Evolutionary conservation across 148 eudicot species (phyloP).

Genomic region (Camellia lanceoleosa): DNA sequence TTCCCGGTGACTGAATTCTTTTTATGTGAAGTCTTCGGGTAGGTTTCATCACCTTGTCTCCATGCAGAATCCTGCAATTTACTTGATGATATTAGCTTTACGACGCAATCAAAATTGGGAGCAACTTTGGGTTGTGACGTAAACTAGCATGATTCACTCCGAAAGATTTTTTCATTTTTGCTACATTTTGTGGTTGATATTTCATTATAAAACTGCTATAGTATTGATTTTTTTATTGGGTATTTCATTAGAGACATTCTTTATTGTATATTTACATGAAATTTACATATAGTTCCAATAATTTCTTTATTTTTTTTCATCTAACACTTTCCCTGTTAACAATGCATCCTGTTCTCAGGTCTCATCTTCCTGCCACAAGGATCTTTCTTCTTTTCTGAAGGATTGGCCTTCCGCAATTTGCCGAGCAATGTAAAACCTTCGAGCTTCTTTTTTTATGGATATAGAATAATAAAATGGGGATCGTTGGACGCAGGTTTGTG

Average conservation of each 20-base stretch:
- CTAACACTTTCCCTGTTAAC: neutral
- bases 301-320: neutral
- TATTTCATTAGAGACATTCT: neutral
- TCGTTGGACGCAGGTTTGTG: conserved; percentile 36
- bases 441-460: conserved; percentile 4
- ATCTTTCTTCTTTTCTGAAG: neutral
- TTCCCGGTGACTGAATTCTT: neutral
- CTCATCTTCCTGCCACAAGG: neutral
- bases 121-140: neutral
- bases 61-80: neutral
- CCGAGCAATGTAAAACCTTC: neutral
- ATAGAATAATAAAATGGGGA: conserved; percentile 21
- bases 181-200: neutral
- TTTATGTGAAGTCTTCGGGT: neutral
- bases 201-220: no score
- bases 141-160: neutral
- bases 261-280: neutral
- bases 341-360: conserved; percentile 11
- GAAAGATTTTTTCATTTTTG: neutral
- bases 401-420: neutral
- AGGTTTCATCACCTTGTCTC: neutral
- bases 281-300: neutral
- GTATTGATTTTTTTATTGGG: neutral
- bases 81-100: neutral
- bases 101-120: neutral